These are phyloP conservation scores for Taphrina confusa DNA, from an alignment of 1,139 yeast species.

Conservation along the genomic window DNA sequence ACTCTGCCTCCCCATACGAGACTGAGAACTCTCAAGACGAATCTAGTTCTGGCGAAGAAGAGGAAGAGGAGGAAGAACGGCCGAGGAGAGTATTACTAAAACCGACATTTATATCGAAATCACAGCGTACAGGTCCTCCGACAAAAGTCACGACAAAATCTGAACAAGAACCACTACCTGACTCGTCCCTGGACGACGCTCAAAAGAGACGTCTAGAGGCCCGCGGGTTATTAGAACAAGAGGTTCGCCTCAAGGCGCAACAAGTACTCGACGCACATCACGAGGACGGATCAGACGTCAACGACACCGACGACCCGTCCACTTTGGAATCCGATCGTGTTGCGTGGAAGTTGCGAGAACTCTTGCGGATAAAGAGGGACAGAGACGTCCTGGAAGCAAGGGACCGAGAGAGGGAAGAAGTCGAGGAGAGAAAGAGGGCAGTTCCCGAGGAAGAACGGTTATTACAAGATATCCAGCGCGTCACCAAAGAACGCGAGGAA, in stretches of 20 bases:
- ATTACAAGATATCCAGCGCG: conserved; percentile 40
- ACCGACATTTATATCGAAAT: conserved; percentile 7
- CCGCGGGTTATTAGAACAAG: neutral
- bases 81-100: conserved; percentile 11
- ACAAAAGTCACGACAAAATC: neutral
- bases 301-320: conserved; percentile 60
- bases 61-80: conserved; percentile 14
- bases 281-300: conserved; percentile 46
- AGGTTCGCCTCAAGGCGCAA: neutral
- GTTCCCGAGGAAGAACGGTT: conserved; percentile 45
- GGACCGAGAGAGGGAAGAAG: conserved; percentile 51
- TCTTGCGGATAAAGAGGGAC: conserved; percentile 52
- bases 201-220: conserved; percentile 19
- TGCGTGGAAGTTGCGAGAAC: conserved; percentile 55
- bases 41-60: conserved; percentile 1
- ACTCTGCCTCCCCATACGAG: conserved; percentile 3
- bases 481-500: conserved; percentile 38
- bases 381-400: conserved; percentile 47
- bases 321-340: conserved; percentile 51
- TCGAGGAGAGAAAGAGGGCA: conserved; percentile 45
- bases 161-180: neutral
- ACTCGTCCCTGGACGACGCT: neutral
- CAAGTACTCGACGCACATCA: conserved; percentile 38
- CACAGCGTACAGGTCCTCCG: neutral
- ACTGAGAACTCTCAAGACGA: neutral